Conservation (phyloP, 2,329 filamentous ascomycete species). For the Sclerotinia borealis region DNA sequence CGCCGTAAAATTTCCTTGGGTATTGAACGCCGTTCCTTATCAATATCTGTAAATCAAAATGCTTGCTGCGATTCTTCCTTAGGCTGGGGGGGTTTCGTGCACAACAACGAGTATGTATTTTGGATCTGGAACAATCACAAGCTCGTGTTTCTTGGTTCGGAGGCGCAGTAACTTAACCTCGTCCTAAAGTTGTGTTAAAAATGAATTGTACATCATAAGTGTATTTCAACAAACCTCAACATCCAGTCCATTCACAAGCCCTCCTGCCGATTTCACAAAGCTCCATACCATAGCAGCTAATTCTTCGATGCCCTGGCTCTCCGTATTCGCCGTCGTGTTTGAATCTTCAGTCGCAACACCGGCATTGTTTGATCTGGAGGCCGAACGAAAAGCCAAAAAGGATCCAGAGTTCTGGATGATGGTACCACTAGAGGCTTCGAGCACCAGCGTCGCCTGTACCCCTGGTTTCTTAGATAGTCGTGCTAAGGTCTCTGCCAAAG, state of each 20-base stretch:
- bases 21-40: conserved; percentile 11
- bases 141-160: conserved; percentile 77
- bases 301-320: conserved; percentile 48
- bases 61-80: conserved; percentile 11
- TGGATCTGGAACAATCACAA: conserved; percentile 74
- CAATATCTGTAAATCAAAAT: neutral
- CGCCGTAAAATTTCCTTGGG: conserved; percentile 11
- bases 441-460: conserved; percentile 70
- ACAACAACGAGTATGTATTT: conserved; percentile 76
- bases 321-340: neutral
- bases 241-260: conserved; percentile 66
- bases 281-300: conserved; percentile 71
- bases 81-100: conserved; percentile 72
- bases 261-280: conserved; percentile 64
- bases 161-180: conserved; percentile 70
- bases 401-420: conserved; percentile 70
- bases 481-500: conserved; percentile 24
- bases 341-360: conserved; percentile 1
- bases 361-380: neutral
- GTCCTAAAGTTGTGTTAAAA: conserved; percentile 44
- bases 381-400: conserved; percentile 40
- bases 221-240: conserved; percentile 47
- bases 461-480: conserved; percentile 67
- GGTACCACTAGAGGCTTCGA: conserved; percentile 65
- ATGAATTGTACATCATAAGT: neutral